Evolutionary conservation across 2,329 filamentous ascomycete genomes (phyloP).

Genomic region (Phialophora tarda): DNA sequence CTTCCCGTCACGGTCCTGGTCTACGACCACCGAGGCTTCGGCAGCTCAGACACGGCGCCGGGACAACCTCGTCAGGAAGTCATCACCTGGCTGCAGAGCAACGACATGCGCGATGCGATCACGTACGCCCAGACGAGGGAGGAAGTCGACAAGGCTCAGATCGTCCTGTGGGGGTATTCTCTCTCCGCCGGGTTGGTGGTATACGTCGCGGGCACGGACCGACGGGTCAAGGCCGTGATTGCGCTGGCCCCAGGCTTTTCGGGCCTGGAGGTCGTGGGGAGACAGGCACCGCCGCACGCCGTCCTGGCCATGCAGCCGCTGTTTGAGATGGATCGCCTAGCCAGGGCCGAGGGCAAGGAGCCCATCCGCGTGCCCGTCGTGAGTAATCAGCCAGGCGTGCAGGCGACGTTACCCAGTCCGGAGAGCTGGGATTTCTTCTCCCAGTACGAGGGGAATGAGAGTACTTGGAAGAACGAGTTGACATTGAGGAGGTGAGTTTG

Average conservation of each 20-base stretch:
- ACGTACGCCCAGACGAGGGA: conserved; percentile 42
- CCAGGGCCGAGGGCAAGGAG: conserved; percentile 43
- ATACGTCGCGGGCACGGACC: conserved; percentile 48
- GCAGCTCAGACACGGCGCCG: conserved; percentile 43
- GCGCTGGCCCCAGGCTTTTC: conserved; percentile 44
- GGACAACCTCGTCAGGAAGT: conserved; percentile 45
- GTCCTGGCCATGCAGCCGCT: conserved; percentile 37
- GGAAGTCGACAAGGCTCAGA: conserved; percentile 41
- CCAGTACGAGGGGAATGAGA: conserved; percentile 43
- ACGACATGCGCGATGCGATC: conserved; percentile 48
- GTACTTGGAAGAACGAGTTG: conserved; percentile 48
- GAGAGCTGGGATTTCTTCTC: conserved; percentile 46
- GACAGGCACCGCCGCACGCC: conserved; percentile 44
- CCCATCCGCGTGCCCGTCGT: conserved; percentile 44
- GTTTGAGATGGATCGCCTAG: conserved; percentile 40
- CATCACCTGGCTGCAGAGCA: conserved; percentile 42
- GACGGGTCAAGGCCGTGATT: conserved; percentile 49
- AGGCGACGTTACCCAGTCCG: conserved; percentile 43
- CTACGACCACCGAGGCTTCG: conserved; percentile 45
- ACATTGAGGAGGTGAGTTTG: conserved; percentile 43
- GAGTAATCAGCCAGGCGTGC: conserved; percentile 40
- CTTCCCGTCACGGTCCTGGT: conserved; percentile 37
- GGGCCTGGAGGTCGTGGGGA: conserved; percentile 44
- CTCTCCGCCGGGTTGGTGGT: conserved; percentile 48
- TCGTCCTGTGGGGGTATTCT: conserved; percentile 49